Percentiles rank a stretch among this genome's conserved stretches.
Conservation (phyloP, 2,329 filamentous ascomycete species). For the Neonectria neomacrospora region DNA sequence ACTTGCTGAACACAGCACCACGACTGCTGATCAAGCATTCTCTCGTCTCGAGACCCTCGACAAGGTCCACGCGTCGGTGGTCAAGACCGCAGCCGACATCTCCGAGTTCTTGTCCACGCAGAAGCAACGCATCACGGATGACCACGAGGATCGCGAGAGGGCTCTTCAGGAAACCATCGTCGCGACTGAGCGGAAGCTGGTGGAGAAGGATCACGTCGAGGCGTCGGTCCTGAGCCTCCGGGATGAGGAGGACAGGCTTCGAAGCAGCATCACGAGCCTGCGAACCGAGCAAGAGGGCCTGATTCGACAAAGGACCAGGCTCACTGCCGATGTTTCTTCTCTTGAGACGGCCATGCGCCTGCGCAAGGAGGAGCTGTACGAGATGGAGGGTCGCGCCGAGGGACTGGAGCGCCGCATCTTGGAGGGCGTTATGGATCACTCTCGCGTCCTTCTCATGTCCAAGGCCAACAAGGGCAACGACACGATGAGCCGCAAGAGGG, state of each 20-base stretch:
- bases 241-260: slow-evolving; percentile 65
- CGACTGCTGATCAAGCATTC: slow-evolving; percentile 72
- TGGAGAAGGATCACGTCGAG: slow-evolving; percentile 72
- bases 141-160: slow-evolving; percentile 81
- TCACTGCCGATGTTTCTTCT: slow-evolving; percentile 87
- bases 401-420: slow-evolving; percentile 90
- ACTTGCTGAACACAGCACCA: slow-evolving; percentile 71
- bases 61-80: slow-evolving; percentile 88
- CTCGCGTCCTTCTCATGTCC: slow-evolving; percentile 85
- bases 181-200: slow-evolving; percentile 79
- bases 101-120: slow-evolving; percentile 83
- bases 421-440: slow-evolving; percentile 96
- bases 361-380: slow-evolving; percentile 87
- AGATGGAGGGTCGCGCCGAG: slow-evolving; percentile 91
- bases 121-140: slow-evolving; percentile 77
- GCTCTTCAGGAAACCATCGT: slow-evolving; percentile 83
- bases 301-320: slow-evolving; percentile 78
- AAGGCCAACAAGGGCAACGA: slow-evolving; percentile 67
- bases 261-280: slow-evolving; percentile 66
- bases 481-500: slow-evolving; percentile 68
- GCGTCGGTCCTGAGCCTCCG: slow-evolving; percentile 62
- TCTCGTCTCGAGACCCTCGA: slow-evolving; percentile 85
- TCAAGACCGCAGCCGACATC: slow-evolving; percentile 84
- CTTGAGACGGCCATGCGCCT: slow-evolving; percentile 91
- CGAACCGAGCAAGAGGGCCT: slow-evolving; percentile 80